These are phyloP conservation scores for Chlamydomonas sp. DNA, from an alignment of 139 green algal species.

Conservation along the genomic window DNA sequence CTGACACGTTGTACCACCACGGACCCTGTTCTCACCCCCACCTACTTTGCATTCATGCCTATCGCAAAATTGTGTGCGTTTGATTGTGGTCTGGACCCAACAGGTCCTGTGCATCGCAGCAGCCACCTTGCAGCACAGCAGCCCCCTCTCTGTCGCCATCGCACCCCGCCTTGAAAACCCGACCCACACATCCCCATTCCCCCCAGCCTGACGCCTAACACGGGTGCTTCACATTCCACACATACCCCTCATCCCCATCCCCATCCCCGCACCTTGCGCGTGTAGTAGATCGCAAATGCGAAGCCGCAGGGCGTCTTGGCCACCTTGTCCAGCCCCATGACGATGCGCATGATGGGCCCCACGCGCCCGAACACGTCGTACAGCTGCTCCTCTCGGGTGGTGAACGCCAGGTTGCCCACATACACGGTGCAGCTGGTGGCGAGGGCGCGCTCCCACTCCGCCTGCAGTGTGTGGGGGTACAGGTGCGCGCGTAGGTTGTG, in stretches of 20 bases:
- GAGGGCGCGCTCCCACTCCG: conserved; percentile 86
- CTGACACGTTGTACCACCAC: no score
- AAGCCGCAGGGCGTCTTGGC: conserved; percentile 97
- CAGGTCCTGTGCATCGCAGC: no score
- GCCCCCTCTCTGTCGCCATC: no score
- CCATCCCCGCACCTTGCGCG: conserved; percentile 17
- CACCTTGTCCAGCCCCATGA: conserved; percentile 97
- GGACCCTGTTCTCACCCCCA: no score
- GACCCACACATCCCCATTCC: no score
- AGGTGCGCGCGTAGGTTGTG: not conserved
- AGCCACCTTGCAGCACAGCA: no score
- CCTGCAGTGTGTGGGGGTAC: conserved; percentile 51
- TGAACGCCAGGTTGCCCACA: conserved; percentile 98
- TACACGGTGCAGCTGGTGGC: conserved; percentile 90
- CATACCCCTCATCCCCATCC: not conserved
- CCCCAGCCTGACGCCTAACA: not conserved
- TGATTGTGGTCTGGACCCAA: no score
- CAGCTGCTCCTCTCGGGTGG: conserved; percentile 97
- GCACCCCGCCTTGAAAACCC: no score
- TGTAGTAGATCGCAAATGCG: conserved; percentile 95
- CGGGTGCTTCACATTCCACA: not conserved
- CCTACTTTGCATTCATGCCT: no score
- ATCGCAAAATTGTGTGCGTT: no score
- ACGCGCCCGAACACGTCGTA: conserved; percentile 58
- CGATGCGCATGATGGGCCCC: conserved; percentile 88